These are phyloP conservation scores for Vitis vinifera DNA, from an alignment of 164 flowering plant genomes.

Conservation along the genomic window ASM3070453v1 NC_081805.1:9793501-9794000, in stretches of 20 bases:
- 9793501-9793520: too few relatives aligned
- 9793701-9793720: too few relatives aligned
- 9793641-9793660: too few relatives aligned
- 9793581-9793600: too few relatives aligned
- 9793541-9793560: too few relatives aligned
- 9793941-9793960: slow-evolving; percentile 54
- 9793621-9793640: too few relatives aligned
- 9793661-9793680: too few relatives aligned
- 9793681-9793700: too few relatives aligned
- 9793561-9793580: too few relatives aligned
- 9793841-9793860: background rate
- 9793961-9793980: slow-evolving; percentile 86
- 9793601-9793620: too few relatives aligned
- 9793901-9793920: slow-evolving; percentile 85
- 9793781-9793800: too few relatives aligned
- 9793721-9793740: background rate
- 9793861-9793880: slow-evolving; percentile 46
- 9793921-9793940: slow-evolving; percentile 82
- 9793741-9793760: background rate
- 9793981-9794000: slow-evolving; percentile 90
- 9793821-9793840: background rate
- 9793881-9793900: slow-evolving; percentile 73
- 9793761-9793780: background rate
- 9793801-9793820: background rate
- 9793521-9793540: too few relatives aligned